These are phyloP conservation scores for Hirschfeldia incana DNA, from an alignment of 345 rosid genomes.

Conservation along the genomic window DNA sequence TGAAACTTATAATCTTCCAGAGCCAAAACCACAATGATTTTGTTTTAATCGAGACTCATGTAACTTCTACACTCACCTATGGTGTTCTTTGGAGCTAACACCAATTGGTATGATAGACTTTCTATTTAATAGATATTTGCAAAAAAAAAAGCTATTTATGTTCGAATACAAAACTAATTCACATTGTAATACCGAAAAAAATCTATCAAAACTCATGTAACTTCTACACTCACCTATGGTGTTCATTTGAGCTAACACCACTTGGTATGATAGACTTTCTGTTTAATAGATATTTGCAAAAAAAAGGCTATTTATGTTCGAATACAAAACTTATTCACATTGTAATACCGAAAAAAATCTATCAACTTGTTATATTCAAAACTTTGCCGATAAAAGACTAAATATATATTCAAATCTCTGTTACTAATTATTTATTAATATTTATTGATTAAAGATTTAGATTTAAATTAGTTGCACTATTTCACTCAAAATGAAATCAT, in stretches of 20 bases:
- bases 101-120: too few species aligned
- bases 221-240: not conserved
- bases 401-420: not conserved
- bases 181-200: not conserved
- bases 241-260: not conserved
- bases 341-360: not conserved
- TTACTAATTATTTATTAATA: not conserved
- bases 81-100: not conserved
- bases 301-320: not conserved
- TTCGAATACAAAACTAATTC: not conserved
- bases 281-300: too few species aligned
- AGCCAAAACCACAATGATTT: too few species aligned
- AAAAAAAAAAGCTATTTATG: not conserved
- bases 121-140: too few species aligned
- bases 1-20: too few species aligned
- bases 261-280: not conserved
- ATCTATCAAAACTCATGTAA: not conserved
- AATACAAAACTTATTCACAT: not conserved
- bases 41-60: too few species aligned
- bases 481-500: not conserved
- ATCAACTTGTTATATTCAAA: not conserved
- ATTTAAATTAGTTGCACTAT: not conserved
- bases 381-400: not conserved
- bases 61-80: not conserved
- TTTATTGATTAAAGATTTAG: not conserved